phyloP scores from a whole-genome alignment of 352 stramenopile species.

The Pythium apleroticum region DNA sequence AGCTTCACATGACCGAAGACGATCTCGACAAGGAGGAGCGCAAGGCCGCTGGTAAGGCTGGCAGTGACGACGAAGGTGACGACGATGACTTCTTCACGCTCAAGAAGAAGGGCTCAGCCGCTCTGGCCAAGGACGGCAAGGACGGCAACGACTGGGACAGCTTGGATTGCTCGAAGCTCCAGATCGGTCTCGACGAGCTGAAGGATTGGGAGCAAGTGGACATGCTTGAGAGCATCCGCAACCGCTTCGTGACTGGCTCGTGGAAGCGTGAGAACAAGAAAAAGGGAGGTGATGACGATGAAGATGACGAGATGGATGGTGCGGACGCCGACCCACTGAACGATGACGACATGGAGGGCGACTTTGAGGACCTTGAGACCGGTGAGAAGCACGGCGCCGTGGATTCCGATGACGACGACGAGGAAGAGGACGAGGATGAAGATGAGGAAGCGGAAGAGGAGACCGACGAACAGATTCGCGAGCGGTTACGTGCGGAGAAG shows the following conservation, averaged over 20 bases:
- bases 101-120: constrained; percentile 46
- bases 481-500: constrained; percentile 89
- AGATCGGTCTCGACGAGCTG: constrained; percentile 60
- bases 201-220: constrained; percentile 79
- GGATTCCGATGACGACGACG: constrained; percentile 27
- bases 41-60: constrained; percentile 32
- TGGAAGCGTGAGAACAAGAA: constrained; percentile 81
- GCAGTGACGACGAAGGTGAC: constrained; percentile 51
- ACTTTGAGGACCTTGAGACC: constrained; percentile 98
- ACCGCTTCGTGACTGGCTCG: constrained; percentile 97
- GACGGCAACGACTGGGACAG: constrained; percentile 70
- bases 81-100: constrained; percentile 77
- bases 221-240: constrained; percentile 75
- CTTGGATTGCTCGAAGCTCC: constrained; percentile 81
- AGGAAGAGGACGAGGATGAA: constrained; percentile 34
- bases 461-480: constrained; percentile 79
- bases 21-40: constrained; percentile 59
- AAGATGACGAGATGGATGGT: constrained; percentile 41
- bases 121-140: constrained; percentile 33
- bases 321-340: constrained; percentile 58
- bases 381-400: constrained; percentile 64
- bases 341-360: constrained; percentile 91
- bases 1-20: constrained; percentile 78
- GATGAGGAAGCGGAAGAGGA: constrained; percentile 46
- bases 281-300: constrained; percentile 44